phyloP scores from a whole-genome alignment of 2,329 filamentous ascomycete genomes.

The Epicoccum sorghinum region DNA sequence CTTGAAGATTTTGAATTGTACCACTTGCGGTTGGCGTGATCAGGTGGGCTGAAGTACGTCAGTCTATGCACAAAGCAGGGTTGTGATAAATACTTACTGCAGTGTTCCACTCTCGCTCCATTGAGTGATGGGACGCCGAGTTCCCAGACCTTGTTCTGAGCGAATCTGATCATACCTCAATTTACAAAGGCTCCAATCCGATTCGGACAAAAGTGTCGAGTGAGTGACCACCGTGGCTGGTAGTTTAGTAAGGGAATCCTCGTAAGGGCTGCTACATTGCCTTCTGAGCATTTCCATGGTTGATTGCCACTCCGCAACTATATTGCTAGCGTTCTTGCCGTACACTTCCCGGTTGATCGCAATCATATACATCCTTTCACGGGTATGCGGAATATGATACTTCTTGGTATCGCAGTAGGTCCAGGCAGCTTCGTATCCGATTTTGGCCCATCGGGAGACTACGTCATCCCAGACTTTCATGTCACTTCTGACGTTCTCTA shows the following conservation, averaged over 20 bases:
- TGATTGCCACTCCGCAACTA: constrained; percentile 49
- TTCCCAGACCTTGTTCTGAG: constrained; percentile 57
- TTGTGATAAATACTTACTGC: constrained; percentile 10
- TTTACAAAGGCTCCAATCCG: constrained; percentile 64
- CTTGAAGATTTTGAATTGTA: constrained; percentile 61
- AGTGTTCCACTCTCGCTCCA: constrained; percentile 63
- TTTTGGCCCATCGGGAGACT: constrained; percentile 51
- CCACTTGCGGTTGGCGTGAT: constrained; percentile 62
- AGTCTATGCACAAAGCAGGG: not conserved
- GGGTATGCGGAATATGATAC: constrained; percentile 75
- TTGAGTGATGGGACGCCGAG: constrained; percentile 62
- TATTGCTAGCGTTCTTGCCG: constrained; percentile 19
- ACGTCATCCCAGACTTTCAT: constrained; percentile 65
- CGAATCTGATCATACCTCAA: constrained; percentile 65
- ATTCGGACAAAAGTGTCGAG: constrained; percentile 30
- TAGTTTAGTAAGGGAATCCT: constrained; percentile 64
- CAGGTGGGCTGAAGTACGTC: constrained; percentile 51
- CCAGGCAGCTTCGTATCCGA: constrained; percentile 62
- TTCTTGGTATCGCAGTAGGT: constrained; percentile 69
- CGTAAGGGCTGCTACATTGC: constrained; percentile 66
- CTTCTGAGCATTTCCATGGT: constrained; percentile 59
- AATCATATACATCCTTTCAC: constrained; percentile 53
- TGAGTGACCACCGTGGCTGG: constrained; percentile 59
- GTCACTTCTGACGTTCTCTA: constrained; percentile 69
- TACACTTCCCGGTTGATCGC: constrained; percentile 46